Percentiles rank a stretch among this genome's conserved stretches.
Evolutionary conservation across 2,329 filamentous ascomycete genomes (phyloP).

Genomic region (Ascochyta rabiei): DNA sequence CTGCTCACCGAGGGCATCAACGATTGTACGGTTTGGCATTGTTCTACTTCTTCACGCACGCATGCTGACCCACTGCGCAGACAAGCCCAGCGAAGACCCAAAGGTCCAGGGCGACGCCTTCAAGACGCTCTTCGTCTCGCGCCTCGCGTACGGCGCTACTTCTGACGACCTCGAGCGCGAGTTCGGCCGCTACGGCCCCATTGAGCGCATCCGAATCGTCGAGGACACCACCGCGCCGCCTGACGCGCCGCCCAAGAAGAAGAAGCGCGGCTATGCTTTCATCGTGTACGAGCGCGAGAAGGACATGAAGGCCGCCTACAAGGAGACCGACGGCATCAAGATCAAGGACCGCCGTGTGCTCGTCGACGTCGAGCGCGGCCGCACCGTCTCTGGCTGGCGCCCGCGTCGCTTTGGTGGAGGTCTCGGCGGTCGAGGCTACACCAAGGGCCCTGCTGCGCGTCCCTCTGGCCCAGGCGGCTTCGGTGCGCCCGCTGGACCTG

Average conservation of each 20-base stretch:
- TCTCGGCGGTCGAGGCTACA: slow-evolving; percentile 90
- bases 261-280: slow-evolving; percentile 93
- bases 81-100: slow-evolving; percentile 81
- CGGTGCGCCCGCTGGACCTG: slow-evolving; percentile 61
- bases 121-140: slow-evolving; percentile 90
- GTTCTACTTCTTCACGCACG: neutral
- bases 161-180: slow-evolving; percentile 91
- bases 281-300: slow-evolving; percentile 96
- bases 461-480: slow-evolving; percentile 69
- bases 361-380: slow-evolving; percentile 94
- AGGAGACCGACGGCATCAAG: slow-evolving; percentile 81
- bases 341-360: slow-evolving; percentile 92
- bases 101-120: slow-evolving; percentile 93
- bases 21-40: slow-evolving; percentile 59
- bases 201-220: slow-evolving; percentile 92
- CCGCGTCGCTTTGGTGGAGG: slow-evolving; percentile 91
- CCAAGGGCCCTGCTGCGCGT: slow-evolving; percentile 75
- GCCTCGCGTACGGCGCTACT: slow-evolving; percentile 86
- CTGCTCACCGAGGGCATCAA: slow-evolving; percentile 68
- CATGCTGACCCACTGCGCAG: slow-evolving; percentile 53
- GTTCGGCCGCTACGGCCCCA: slow-evolving; percentile 90
- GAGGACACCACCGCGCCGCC: slow-evolving; percentile 74
- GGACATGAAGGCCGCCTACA: slow-evolving; percentile 99
- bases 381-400: slow-evolving; percentile 92
- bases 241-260: slow-evolving; percentile 61